Conservation (phyloP, 2,329 filamentous ascomycete genomes). For the Penicillium sp. region DNA sequence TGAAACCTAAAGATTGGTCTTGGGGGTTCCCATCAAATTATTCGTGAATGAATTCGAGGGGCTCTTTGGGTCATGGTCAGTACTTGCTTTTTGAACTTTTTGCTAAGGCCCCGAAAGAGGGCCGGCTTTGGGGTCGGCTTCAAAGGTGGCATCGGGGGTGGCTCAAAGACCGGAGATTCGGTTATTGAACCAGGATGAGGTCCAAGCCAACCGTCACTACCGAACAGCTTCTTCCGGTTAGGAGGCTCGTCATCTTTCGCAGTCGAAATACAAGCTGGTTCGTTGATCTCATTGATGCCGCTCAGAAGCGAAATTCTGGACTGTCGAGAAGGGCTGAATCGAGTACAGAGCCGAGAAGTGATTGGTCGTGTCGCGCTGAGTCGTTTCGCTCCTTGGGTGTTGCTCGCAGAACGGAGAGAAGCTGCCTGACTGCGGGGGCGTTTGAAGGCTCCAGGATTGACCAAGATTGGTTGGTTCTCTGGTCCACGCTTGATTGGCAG, state of each 20-base stretch:
- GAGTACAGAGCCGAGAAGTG: not conserved
- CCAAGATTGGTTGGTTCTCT: constrained; percentile 14
- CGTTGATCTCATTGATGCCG: not conserved
- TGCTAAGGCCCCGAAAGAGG: constrained; percentile 35
- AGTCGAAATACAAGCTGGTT: not conserved
- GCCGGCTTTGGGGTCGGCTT: constrained; percentile 1
- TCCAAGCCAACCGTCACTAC: constrained; percentile 42
- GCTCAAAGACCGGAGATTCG: not conserved
- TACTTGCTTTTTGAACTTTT: constrained; percentile 42
- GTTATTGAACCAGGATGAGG: not conserved
- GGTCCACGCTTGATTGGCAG: constrained; percentile 11
- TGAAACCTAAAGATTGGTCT: constrained; percentile 38
- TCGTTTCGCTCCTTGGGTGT: not conserved
- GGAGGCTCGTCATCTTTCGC: constrained; percentile 16
- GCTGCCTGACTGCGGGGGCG: constrained; percentile 13
- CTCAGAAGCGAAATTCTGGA: not conserved
- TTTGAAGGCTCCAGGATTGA: constrained; percentile 1
- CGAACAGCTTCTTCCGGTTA: constrained; percentile 44
- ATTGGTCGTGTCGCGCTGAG: not conserved
- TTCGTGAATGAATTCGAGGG: not conserved
- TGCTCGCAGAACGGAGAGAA: constrained; percentile 7
- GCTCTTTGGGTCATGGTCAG: constrained; percentile 28
- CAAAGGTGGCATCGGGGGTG: constrained; percentile 27
- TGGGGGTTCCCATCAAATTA: constrained; percentile 2
- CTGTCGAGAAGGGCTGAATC: not conserved